A percentile compares a stretch with the other conserved stretches of the same genome.
Conservation (phyloP, 495 filamentous ascomycete genomes). For the Astrothelium subdiscretum region DNA sequence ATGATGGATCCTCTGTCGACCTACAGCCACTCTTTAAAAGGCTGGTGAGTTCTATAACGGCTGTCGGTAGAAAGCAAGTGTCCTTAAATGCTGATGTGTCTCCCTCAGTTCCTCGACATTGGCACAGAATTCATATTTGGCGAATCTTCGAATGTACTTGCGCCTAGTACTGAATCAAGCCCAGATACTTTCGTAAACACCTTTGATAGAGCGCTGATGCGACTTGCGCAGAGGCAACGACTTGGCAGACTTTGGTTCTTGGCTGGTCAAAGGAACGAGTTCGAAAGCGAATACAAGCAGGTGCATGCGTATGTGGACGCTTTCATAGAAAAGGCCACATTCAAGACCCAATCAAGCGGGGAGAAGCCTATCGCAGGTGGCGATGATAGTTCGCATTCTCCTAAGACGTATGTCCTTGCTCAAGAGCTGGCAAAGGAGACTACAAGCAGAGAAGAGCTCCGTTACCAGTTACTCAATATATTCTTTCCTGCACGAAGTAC, state of each 20-base stretch:
- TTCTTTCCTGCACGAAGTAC: conserved; percentile 31
- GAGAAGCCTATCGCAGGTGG: conserved; percentile 10
- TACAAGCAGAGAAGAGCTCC: conserved; percentile 22
- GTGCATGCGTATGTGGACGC: conserved; percentile 40
- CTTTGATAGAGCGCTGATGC: neutral
- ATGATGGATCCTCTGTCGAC: conserved; percentile 43
- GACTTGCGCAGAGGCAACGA: neutral
- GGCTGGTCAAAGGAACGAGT: neutral
- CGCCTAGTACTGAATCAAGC: conserved; percentile 6
- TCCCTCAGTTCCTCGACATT: conserved; percentile 41
- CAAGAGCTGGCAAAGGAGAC: conserved; percentile 29
- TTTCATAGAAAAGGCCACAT: conserved; percentile 25
- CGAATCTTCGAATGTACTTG: conserved; percentile 36
- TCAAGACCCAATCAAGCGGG: neutral
- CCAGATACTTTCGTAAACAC: neutral
- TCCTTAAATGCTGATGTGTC: neutral
- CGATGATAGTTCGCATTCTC: neutral
- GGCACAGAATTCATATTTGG: conserved; percentile 67
- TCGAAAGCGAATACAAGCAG: neutral
- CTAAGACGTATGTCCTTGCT: conserved; percentile 24
- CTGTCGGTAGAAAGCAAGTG: neutral
- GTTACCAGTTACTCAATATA: conserved; percentile 28
- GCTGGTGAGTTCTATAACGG: conserved; percentile 32
- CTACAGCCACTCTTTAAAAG: conserved; percentile 54
- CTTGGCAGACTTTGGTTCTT: neutral